These are phyloP conservation scores for Panellus pusillus DNA, from an alignment of 768 basidiomycete species.

Conservation along the genomic window DNA sequence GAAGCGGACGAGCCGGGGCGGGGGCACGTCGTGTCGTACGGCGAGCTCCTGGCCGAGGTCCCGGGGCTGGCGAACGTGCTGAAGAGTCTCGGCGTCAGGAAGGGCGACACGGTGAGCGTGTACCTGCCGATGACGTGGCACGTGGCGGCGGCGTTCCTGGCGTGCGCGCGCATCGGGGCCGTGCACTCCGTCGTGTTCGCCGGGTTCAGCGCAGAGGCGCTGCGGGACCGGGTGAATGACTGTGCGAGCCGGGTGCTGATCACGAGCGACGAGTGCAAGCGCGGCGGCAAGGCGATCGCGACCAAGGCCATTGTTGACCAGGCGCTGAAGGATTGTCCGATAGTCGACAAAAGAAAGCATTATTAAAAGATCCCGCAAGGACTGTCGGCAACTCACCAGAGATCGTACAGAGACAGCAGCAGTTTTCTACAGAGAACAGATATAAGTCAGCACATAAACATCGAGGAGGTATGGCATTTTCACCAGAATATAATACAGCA, in stretches of 20 bases:
- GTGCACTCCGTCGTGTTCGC: conserved; percentile 99
- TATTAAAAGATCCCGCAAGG: too few relatives aligned
- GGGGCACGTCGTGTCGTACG: conserved; percentile 74
- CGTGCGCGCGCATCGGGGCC: too few relatives aligned
- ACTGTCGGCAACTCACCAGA: too few relatives aligned
- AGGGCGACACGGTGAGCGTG: conserved; percentile 92
- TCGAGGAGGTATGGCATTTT: too few relatives aligned
- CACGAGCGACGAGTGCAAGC: conserved; percentile 90
- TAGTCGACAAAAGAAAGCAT: conserved; percentile 73
- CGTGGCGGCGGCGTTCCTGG: too few relatives aligned
- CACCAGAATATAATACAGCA: too few relatives aligned
- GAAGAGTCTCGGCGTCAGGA: conserved; percentile 84
- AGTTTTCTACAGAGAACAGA: too few relatives aligned
- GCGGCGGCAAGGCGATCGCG: conserved; percentile 94
- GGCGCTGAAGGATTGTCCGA: conserved; percentile 80
- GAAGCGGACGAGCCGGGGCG: too few relatives aligned
- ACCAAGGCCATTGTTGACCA: conserved; percentile 93
- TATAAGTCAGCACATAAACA: too few relatives aligned
- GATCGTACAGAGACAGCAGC: too few relatives aligned
- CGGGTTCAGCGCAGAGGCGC: conserved; percentile 92
- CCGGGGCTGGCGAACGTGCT: conserved; percentile 90
- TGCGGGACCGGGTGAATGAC: conserved; percentile 89
- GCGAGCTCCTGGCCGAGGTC: conserved; percentile 87
- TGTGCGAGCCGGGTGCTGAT: too few relatives aligned
- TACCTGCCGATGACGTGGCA: too few relatives aligned